Conservation (phyloP, 805 yeast species). For the Zygosaccharomyces bailii region DNA sequence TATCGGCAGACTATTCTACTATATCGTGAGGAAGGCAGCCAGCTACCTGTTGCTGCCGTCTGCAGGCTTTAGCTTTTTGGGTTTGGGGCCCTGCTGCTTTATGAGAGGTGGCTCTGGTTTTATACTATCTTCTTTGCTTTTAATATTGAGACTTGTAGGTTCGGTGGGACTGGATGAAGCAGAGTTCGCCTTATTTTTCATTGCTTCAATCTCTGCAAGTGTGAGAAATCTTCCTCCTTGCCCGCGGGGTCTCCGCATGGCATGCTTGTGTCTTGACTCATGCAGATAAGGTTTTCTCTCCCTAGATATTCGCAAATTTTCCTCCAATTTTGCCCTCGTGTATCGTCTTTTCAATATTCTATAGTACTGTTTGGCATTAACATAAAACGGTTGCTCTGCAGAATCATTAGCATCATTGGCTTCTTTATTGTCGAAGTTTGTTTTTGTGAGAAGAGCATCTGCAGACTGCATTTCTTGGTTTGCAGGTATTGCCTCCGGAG, state of each 20-base stretch:
- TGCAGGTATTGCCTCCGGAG: not conserved
- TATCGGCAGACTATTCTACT: not conserved
- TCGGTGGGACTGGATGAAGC: conserved; percentile 8
- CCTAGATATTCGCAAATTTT: conserved; percentile 77
- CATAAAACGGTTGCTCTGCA: conserved; percentile 89
- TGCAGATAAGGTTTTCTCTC: conserved; percentile 93
- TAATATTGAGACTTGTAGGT: conserved; percentile 3
- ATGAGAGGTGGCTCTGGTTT: conserved; percentile 8
- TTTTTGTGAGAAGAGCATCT: conserved; percentile 4
- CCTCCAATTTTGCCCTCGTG: conserved; percentile 92
- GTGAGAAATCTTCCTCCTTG: conserved; percentile 97
- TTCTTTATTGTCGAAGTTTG: conserved; percentile 4
- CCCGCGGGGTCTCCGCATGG: conserved; percentile 98
- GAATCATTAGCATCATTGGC: conserved; percentile 22
- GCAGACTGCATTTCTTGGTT: conserved; percentile 5
- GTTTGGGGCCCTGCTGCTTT: conserved; percentile 13
- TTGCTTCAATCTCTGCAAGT: conserved; percentile 74
- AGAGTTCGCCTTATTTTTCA: conserved; percentile 39
- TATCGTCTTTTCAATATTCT: conserved; percentile 88
- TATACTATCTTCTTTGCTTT: conserved; percentile 1
- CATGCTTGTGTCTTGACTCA: conserved; percentile 97
- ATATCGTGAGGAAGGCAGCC: not conserved
- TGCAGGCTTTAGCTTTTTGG: conserved; percentile 11
- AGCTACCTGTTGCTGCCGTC: conserved; percentile 3
- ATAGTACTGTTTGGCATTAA: conserved; percentile 96